Conservation (phyloP, 164 flowering plant species). For the Tetrastigma voinierianum region DNA sequence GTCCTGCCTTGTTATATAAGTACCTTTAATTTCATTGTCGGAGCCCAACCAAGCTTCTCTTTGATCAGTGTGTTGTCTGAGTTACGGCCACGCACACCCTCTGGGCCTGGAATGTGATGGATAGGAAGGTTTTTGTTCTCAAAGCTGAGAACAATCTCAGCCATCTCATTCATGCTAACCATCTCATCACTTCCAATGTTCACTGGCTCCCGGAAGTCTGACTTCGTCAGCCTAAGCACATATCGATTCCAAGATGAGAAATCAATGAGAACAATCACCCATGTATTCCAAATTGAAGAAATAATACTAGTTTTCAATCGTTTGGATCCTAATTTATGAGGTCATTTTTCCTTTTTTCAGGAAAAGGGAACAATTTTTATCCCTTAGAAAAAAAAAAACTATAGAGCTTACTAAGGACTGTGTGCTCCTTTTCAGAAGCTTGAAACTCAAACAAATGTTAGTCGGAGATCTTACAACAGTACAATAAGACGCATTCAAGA, state of each 20-base stretch:
- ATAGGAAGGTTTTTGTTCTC: slow-evolving; percentile 83
- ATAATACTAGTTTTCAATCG: too few relatives aligned
- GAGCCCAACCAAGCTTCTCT: slow-evolving; percentile 98
- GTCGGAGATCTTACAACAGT: too few relatives aligned
- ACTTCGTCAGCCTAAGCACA: slow-evolving; percentile 73
- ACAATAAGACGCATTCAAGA: too few relatives aligned
- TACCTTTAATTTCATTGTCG: slow-evolving; percentile 92
- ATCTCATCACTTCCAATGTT: slow-evolving; percentile 97
- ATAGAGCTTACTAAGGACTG: too few relatives aligned
- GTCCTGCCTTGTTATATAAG: background rate
- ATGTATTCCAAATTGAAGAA: background rate
- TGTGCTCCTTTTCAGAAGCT: too few relatives aligned
- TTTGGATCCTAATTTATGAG: too few relatives aligned
- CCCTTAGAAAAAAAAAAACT: too few relatives aligned
- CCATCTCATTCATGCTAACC: slow-evolving; percentile 99
- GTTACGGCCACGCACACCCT: slow-evolving; percentile 94
- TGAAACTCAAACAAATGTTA: too few relatives aligned
- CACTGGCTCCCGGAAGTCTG: slow-evolving; percentile 93
- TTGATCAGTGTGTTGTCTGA: slow-evolving; percentile 94
- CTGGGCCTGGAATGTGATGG: slow-evolving; percentile 97
- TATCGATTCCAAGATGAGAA: slow-evolving; percentile 1
- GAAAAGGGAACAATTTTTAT: too few relatives aligned
- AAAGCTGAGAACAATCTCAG: slow-evolving; percentile 90
- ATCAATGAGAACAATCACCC: background rate
- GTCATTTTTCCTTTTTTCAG: too few relatives aligned